phyloP scores from a whole-genome alignment of 345 rosid species.

The Lumnitzera littorea region DNA sequence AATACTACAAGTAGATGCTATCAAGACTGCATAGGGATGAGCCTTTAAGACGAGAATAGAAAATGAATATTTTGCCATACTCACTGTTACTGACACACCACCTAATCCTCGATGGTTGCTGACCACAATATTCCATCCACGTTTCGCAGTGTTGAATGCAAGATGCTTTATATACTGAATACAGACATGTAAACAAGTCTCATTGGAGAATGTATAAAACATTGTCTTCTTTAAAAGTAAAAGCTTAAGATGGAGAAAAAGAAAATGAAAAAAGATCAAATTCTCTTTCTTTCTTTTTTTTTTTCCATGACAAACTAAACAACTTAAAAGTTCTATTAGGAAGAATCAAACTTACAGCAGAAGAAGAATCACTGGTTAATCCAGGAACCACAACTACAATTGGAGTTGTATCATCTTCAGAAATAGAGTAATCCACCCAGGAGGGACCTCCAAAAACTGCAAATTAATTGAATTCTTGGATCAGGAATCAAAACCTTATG shows the following conservation, averaged over 20 bases:
- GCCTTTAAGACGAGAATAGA: no score
- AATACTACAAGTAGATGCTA: no score
- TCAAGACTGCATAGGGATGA: no score
- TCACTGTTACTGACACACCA: slow-evolving; percentile 84
- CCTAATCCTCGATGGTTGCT: slow-evolving; percentile 90
- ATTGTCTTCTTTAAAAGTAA: no score
- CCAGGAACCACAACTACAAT: slow-evolving; percentile 43
- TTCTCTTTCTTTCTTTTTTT: no score
- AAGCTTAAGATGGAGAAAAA: no score
- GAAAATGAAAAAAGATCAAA: no score
- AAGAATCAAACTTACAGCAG: slow-evolving; percentile 23
- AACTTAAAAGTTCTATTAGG: not conserved
- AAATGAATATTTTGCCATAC: slow-evolving; percentile 13
- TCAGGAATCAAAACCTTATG: not conserved
- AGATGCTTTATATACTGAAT: slow-evolving; percentile 73
- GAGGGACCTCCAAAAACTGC: slow-evolving; percentile 18
- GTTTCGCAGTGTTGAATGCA: slow-evolving; percentile 50
- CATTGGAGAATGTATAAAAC: not conserved
- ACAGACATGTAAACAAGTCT: slow-evolving; percentile 3
- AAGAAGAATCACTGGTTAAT: slow-evolving; percentile 43
- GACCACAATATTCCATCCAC: slow-evolving; percentile 81
- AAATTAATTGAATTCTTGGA: not conserved
- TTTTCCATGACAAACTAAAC: no score
- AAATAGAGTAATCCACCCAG: slow-evolving; percentile 12
- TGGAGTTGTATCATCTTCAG: slow-evolving; percentile 24